Evolutionary conservation across 2,329 filamentous ascomycete genomes (phyloP), one percentile per base, ranked within the genome.

Genomic region (Epichloe elymi): DNA sequence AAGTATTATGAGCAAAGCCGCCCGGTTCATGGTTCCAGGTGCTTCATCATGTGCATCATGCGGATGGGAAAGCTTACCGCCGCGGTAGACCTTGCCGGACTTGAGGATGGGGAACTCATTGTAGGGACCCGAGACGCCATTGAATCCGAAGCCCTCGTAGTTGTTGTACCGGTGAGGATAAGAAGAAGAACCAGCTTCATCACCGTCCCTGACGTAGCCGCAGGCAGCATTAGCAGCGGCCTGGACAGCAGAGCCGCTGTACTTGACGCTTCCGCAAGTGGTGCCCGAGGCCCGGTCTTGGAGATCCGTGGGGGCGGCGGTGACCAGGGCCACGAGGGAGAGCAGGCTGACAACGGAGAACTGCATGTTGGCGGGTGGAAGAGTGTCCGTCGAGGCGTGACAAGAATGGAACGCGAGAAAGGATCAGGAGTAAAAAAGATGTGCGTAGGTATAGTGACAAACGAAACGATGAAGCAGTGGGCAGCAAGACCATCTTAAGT

Each of bases 91-190:
- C 2, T 50, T 33, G 30, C 67, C 66, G 2, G 55, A 56, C 3
- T 53, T 53, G 40, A 59, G 51, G 48, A 70, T 66, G 49, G 67
- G 67, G 53, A 70, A 70, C 59, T 70, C 67, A 52, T 68, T 63
- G 59, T 63, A 70, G 3, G 67, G 66, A 0, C 63, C 63, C 14
- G 37, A n/a, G 30, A 59, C 54, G 46, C 55, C 61, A n/a, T 55
- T 41, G 44, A 69, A 69, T 47, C 57, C 48, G 36, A 70, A 68
- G 35, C 62, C 66, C 59, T 70, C 67, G 36, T 55, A 58, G 65
- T 70, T 67, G 59, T 65, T 64, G 60, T 65, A 70, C 35, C 54
- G 57, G 57, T 70, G 67, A n/a, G 67, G 67, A 53, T 70, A 70
- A 40, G 53, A 59, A 6, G 63, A 65, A 54, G 55, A 56, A 19